Evolutionary conservation across 192 early-diverging fungal genomes (phyloP).

Genomic region (Umbelopsis vinacea): DNA sequence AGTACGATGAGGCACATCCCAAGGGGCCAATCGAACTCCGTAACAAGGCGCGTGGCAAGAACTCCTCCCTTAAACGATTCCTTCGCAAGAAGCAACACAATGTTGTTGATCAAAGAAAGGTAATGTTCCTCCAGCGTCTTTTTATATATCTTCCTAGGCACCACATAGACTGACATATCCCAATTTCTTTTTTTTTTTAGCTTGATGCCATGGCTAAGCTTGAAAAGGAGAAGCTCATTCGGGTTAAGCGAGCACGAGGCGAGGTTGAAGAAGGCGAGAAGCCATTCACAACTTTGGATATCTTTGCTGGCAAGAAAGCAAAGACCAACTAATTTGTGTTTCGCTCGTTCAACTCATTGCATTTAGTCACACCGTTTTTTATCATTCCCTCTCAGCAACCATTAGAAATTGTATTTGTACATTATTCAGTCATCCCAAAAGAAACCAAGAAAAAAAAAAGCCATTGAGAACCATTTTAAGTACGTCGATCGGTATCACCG

Average conservation of each 20-base stretch:
- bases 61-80: constrained; percentile 76
- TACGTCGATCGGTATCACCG: neutral
- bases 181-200: constrained; percentile 2
- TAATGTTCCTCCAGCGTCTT: constrained; percentile 28
- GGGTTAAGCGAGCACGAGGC: constrained; percentile 48
- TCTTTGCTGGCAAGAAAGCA: constrained; percentile 56
- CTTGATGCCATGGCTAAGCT: constrained; percentile 61
- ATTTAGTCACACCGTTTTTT: neutral
- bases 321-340: constrained; percentile 26
- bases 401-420: constrained; percentile 7
- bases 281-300: constrained; percentile 65
- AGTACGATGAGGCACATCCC: constrained; percentile 55
- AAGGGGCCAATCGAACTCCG: constrained; percentile 54
- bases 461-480: neutral
- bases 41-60: constrained; percentile 71
- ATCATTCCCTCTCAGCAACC: neutral
- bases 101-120: constrained; percentile 76
- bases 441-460: constrained; percentile 19
- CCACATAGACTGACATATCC: neutral
- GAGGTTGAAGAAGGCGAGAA: constrained; percentile 47
- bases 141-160: neutral
- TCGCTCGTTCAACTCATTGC: constrained; percentile 7
- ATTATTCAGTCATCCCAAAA: constrained; percentile 17
- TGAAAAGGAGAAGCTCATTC: constrained; percentile 36
- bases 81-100: constrained; percentile 82